A percentile compares a stretch with the other conserved stretches of the same genome.
phyloP scores from a whole-genome alignment of 2,329 filamentous ascomycete genomes.

The Chrysosporium keratinophilum region DNA sequence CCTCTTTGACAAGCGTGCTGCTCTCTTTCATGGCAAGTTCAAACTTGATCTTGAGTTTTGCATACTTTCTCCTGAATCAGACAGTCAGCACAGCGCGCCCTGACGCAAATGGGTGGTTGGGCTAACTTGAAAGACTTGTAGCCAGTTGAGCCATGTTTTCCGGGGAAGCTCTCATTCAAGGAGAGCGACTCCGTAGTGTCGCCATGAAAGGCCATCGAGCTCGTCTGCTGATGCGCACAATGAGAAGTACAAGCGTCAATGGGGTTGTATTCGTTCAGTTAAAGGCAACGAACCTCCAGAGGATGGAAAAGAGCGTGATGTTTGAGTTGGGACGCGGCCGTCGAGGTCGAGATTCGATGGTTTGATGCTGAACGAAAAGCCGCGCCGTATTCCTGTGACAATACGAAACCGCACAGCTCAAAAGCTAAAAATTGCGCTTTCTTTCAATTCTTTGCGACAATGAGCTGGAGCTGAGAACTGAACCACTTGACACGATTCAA shows the following conservation, averaged over 20 bases:
- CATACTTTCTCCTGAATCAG: slow-evolving; percentile 65
- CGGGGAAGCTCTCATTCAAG: slow-evolving; percentile 25
- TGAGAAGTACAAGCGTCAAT: not conserved
- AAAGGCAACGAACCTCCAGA: too few species aligned
- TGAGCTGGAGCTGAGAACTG: not conserved
- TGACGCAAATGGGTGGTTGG: not conserved
- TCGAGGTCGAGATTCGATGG: not conserved
- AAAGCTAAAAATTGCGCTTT: slow-evolving; percentile 2
- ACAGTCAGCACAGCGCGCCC: not conserved
- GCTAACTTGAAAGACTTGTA: slow-evolving; percentile 58
- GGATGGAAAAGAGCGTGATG: too few species aligned
- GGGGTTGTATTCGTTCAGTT: not conserved
- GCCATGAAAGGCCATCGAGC: slow-evolving; percentile 24
- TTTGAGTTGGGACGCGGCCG: not conserved
- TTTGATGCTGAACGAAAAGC: not conserved
- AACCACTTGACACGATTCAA: too few species aligned
- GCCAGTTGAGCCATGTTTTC: slow-evolving; percentile 29
- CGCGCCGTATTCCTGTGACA: slow-evolving; percentile 2
- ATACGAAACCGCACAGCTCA: slow-evolving; percentile 7
- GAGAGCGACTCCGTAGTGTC: slow-evolving; percentile 23
- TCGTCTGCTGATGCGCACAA: not conserved
- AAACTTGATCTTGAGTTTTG: slow-evolving; percentile 72
- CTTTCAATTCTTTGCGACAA: not conserved
- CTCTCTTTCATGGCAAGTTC: slow-evolving; percentile 67
- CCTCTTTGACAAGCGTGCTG: slow-evolving; percentile 55